Conservation (phyloP, 2,329 filamentous ascomycete species). For the Aspergillus brunneoviolaceus region DNA sequence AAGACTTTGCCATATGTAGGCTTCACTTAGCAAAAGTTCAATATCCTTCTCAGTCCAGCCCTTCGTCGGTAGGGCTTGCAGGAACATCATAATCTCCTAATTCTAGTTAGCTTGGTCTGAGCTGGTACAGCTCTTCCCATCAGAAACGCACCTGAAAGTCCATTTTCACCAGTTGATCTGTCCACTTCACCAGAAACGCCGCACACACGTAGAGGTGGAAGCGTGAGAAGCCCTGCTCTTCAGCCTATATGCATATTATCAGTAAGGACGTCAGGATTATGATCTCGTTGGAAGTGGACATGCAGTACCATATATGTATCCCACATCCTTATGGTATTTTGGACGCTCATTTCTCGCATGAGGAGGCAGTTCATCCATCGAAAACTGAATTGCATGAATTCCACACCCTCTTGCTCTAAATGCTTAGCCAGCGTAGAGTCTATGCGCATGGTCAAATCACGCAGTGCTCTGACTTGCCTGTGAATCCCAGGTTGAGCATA, state of each 20-base stretch:
- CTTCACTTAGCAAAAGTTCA: conserved; percentile 89
- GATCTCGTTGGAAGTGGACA: background rate
- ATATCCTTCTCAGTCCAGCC: conserved; percentile 98
- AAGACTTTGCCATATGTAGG: conserved; percentile 97
- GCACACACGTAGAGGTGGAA: conserved; percentile 99
- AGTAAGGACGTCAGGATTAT: conserved; percentile 2
- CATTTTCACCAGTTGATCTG: conserved; percentile 90
- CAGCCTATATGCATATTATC: conserved; percentile 62
- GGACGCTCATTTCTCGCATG: conserved; percentile 96
- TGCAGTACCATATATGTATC: conserved; percentile 86
- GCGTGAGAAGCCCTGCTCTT: conserved; percentile 97
- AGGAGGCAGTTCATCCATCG: conserved; percentile 99
- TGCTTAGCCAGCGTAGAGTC: conserved; percentile 82
- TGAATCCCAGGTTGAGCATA: conserved; percentile 97
- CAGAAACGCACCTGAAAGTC: conserved; percentile 67
- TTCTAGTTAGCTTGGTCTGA: conserved; percentile 16
- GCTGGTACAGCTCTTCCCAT: background rate
- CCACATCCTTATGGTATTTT: conserved; percentile 98
- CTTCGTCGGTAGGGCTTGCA: conserved; percentile 88
- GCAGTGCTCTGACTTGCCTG: conserved; percentile 81
- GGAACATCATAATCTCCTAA: conserved; percentile 99
- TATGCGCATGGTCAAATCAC: conserved; percentile 88
- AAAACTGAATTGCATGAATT: conserved; percentile 99
- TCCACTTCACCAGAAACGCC: conserved; percentile 98
- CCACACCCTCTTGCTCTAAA: conserved; percentile 84